Evolutionary conservation across 345 rosid species (phyloP).

Genomic region (thale cress (Arabidopsis thaliana)): DNA sequence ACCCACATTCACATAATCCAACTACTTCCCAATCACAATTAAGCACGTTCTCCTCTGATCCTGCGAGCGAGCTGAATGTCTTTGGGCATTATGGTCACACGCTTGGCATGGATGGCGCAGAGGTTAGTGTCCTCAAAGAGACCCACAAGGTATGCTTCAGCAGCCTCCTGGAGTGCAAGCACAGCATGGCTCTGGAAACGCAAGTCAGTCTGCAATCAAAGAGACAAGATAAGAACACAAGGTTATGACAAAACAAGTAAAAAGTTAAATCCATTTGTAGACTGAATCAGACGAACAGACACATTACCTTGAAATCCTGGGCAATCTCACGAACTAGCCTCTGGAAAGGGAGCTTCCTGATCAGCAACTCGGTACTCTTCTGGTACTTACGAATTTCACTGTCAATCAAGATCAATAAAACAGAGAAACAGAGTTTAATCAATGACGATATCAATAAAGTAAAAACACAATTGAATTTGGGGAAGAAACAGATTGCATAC

Average conservation of each 20-base stretch:
- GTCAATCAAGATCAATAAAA: not conserved
- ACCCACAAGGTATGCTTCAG: constrained; percentile 88
- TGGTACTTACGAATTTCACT: constrained; percentile 97
- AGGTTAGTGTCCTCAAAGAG: constrained; percentile 89
- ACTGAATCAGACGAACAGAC: not conserved
- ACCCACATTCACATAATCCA: constrained; percentile 30
- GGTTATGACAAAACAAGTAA: not conserved
- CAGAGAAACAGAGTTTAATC: not conserved
- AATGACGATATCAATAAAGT: not conserved
- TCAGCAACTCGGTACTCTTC: constrained; percentile 94
- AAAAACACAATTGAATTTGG: no score
- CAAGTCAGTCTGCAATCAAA: constrained; percentile 61
- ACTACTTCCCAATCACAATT: constrained; percentile 13
- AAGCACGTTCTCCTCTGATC: constrained; percentile 91
- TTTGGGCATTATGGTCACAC: constrained; percentile 94
- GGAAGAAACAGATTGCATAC: constrained; percentile 40
- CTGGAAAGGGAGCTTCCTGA: constrained; percentile 95
- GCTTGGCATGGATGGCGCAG: constrained; percentile 90
- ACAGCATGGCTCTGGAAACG: constrained; percentile 98
- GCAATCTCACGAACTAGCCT: constrained; percentile 98
- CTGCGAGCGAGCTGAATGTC: constrained; percentile 90
- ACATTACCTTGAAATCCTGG: constrained; percentile 71
- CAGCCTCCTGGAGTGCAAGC: constrained; percentile 89
- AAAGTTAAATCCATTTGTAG: not conserved
- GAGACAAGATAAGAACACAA: not conserved